These are phyloP conservation scores for Pochonia chlamydosporia DNA, from an alignment of 2,329 filamentous ascomycete genomes.

Conservation along the genomic window DNA sequence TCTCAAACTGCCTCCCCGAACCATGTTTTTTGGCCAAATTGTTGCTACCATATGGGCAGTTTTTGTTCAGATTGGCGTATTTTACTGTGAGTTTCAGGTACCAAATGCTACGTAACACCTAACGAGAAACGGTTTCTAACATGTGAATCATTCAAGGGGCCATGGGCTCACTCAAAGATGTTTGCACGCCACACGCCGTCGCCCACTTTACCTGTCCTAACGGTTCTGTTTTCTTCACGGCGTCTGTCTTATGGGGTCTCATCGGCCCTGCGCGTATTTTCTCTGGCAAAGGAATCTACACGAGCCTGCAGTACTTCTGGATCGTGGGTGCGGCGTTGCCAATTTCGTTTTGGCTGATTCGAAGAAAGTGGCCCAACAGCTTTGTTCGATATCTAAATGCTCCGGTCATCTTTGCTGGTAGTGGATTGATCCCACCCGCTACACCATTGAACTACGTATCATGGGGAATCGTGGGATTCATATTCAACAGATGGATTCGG, in stretches of 20 bases:
- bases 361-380: conserved; percentile 20
- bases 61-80: conserved; percentile 35
- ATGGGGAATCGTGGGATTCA: too few species aligned
- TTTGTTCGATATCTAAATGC: conserved; percentile 24
- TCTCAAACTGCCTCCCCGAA: conserved; percentile 33
- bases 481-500: too few species aligned
- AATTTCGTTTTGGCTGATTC: conserved; percentile 31
- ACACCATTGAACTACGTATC: too few species aligned
- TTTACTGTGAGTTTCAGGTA: conserved; percentile 29
- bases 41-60: conserved; percentile 36
- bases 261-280: conserved; percentile 52
- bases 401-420: conserved; percentile 24
- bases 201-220: conserved; percentile 39
- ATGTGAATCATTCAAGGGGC: too few species aligned
- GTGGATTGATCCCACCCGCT: too few species aligned
- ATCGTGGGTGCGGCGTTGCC: conserved; percentile 44
- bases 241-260: conserved; percentile 50
- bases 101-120: conserved; percentile 40
- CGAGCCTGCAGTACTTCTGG: conserved; percentile 46
- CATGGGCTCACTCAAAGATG: too few species aligned
- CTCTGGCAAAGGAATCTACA: conserved; percentile 42
- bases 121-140: too few species aligned
- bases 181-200: too few species aligned
- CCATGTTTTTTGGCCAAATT: conserved; percentile 36
- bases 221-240: conserved; percentile 39